Base-by-base conservation (phyloP, 805 yeast genomes). In the Yueomyces sp. region DNA sequence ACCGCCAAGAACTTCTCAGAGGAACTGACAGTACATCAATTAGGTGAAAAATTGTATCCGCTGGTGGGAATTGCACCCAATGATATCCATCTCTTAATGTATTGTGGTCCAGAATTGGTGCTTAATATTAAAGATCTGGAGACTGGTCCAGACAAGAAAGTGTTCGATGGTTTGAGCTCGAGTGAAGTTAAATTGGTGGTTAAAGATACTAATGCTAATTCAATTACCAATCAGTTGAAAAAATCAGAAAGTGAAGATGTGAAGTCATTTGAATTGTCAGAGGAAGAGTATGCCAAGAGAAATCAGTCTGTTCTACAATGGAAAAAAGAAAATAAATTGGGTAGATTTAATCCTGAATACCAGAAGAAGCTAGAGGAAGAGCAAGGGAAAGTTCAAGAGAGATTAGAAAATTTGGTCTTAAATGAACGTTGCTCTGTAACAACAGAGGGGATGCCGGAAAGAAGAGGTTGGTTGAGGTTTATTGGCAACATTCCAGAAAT, bases 401-500 rank as follows among this genome's bases (percentile, higher is more conserved):
- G 43, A 32, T 64, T 66, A 40, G 54, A 54, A 6, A 47, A 45
- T 0, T 56, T 81, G 37, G 46, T 54, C 4, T 62, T 76, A 3
- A 81, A 81, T 6, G 59, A 65, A 40, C 65, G 87, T 44, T 80
- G 85, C 53, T 59, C 75, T 36, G 63, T 74, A 0, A 44, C 45
- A 26, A 47, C 53, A n/a, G 38, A 45, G 9, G 51, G 38, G 12
- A 47, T 44, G 28, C 43, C 46, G 2, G 62, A 59, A 37, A 68
- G 95, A 50, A 57, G 82, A 36, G 97, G 96, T 3, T 63, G 68
- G n/a, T 71, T 90, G 30, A 65, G 69, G 45, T 90, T 64, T 53
- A 64, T 87, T 11, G 97, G 97, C 2, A 63, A 61, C 37, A 76
- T 90, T 1, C 68, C 75, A 0, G 77, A 72, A 37, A 73, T 87